Evolutionary conservation across 2,329 filamentous ascomycete species (phyloP).

Genomic region (Beauveria sp.): DNA sequence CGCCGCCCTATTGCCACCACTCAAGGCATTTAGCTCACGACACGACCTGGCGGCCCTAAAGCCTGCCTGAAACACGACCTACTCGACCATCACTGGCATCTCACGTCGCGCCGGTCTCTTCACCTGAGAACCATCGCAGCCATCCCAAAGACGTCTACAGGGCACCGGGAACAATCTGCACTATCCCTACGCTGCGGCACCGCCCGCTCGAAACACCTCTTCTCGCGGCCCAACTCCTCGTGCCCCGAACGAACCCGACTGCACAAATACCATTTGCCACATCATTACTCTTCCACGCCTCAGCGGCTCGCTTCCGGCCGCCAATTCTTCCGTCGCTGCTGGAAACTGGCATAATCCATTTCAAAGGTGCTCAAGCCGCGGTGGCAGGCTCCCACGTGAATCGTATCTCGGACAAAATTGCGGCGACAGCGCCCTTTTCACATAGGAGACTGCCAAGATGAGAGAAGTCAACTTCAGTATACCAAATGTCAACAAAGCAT

Average conservation of each 20-base stretch:
- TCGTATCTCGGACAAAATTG: slow-evolving; percentile 1
- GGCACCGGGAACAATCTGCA: neutral
- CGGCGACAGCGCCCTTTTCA: slow-evolving; percentile 8
- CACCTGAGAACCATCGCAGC: neutral
- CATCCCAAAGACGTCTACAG: neutral
- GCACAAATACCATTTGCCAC: neutral
- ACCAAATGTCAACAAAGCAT: slow-evolving; percentile 98
- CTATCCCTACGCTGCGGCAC: neutral
- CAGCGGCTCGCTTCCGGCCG: neutral
- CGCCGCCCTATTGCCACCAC: neutral
- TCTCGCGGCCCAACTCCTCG: neutral
- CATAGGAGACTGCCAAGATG: slow-evolving; percentile 54
- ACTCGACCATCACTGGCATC: slow-evolving; percentile 1
- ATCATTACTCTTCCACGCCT: neutral
- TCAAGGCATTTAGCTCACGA: slow-evolving; percentile 4
- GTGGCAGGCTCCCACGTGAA: slow-evolving; percentile 8
- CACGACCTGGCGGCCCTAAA: slow-evolving; percentile 7
- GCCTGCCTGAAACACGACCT: slow-evolving; percentile 12
- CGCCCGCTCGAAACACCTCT: neutral
- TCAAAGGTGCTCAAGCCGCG: neutral
- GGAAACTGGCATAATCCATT: neutral
- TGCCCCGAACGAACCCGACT: slow-evolving; percentile 5
- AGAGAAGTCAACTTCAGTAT: slow-evolving; percentile 99
- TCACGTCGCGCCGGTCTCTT: slow-evolving; percentile 2
- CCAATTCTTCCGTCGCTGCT: neutral